These are phyloP conservation scores for Eucalyptus leucophloia DNA, from an alignment of 345 rosid genomes.

Conservation along the genomic window DNA sequence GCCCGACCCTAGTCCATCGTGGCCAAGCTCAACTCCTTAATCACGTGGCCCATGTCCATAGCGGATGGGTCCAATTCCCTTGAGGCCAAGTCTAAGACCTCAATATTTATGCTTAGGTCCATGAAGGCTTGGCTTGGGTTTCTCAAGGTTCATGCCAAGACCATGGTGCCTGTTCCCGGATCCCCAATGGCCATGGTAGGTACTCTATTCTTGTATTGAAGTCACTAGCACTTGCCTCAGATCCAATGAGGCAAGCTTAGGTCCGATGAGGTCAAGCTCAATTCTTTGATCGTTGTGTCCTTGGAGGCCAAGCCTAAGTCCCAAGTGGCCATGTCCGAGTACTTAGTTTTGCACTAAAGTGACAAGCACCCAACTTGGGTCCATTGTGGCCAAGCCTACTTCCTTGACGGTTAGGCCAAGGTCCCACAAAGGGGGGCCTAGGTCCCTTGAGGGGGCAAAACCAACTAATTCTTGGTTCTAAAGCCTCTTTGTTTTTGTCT, in stretches of 20 bases:
- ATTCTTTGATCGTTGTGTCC: neutral
- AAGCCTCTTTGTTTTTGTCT: neutral
- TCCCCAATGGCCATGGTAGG: neutral
- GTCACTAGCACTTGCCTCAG: neutral
- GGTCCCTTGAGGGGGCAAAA: neutral
- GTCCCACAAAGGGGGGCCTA: neutral
- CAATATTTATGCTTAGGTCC: neutral
- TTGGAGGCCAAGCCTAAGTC: neutral
- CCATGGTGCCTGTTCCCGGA: fast-evolving
- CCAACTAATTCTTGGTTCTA: neutral
- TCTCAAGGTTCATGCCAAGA: neutral
- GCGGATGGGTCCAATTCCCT: neutral
- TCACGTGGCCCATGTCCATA: neutral
- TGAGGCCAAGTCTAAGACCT: neutral
- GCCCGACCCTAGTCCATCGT: neutral
- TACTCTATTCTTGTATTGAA: neutral
- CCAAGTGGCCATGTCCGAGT: neutral
- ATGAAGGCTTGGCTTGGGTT: neutral
- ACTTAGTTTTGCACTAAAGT: neutral
- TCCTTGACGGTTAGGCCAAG: neutral
- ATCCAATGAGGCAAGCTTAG: neutral
- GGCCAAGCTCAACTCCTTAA: neutral
- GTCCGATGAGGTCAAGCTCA: neutral
- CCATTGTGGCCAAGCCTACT: neutral
- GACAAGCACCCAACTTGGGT: neutral